These are phyloP conservation scores for Botrytis galanthina DNA, from an alignment of 2,329 filamentous ascomycete genomes.

Conservation along the genomic window DNA sequence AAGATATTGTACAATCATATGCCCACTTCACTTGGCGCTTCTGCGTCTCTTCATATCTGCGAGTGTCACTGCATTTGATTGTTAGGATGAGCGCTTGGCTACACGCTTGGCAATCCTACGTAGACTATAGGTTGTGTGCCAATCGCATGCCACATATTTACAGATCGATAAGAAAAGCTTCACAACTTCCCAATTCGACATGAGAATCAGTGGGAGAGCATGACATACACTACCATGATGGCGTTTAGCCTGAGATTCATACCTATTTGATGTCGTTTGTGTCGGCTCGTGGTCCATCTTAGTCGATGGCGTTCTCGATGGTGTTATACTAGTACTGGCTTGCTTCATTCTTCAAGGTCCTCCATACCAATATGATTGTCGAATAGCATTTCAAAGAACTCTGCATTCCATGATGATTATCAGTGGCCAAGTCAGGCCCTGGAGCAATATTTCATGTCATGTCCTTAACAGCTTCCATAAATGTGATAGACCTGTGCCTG, in stretches of 20 bases:
- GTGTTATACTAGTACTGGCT: constrained; percentile 1
- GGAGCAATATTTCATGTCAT: not conserved
- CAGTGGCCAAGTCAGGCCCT: constrained; percentile 5
- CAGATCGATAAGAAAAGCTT: constrained; percentile 17
- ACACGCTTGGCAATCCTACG: constrained; percentile 15
- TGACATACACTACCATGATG: not conserved
- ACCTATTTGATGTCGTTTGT: not conserved
- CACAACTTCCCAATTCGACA: constrained; percentile 12
- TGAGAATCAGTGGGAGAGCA: not conserved
- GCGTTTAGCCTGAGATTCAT: constrained; percentile 19
- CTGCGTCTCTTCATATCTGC: constrained; percentile 18
- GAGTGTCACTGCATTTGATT: constrained; percentile 12
- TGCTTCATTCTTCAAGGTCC: constrained; percentile 1
- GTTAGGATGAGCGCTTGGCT: constrained; percentile 1
- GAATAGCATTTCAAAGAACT: constrained; percentile 10
- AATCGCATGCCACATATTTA: not conserved
- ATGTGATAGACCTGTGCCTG: not conserved
- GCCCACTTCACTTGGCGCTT: constrained; percentile 11
- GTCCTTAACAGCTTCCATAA: constrained; percentile 19
- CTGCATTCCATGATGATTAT: not conserved
- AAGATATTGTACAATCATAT: constrained; percentile 11
- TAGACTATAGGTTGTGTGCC: not conserved
- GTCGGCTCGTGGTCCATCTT: not conserved
- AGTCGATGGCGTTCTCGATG: not conserved
- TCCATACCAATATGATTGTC: not conserved